These are phyloP conservation scores for Plasmodium gaboni DNA, from an alignment of 169 alveolate species.

Conservation along the genomic window DNA sequence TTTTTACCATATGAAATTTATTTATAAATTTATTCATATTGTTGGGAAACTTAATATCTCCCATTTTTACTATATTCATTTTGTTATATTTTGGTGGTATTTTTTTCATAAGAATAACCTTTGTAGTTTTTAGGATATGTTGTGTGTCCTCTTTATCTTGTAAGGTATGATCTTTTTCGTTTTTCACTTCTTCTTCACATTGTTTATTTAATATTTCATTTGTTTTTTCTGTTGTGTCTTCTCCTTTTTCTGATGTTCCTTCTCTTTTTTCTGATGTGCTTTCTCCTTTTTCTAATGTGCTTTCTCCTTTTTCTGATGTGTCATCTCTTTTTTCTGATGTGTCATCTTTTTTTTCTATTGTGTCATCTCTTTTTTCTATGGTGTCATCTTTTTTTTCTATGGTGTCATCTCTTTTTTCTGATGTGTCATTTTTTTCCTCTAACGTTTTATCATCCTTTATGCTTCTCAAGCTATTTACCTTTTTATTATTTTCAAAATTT, in stretches of 20 bases:
- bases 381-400: not conserved
- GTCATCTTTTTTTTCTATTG: not conserved
- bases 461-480: not conserved
- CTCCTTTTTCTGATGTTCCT: not conserved
- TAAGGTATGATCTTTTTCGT: not conserved
- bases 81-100: too few species aligned
- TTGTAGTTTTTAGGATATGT: too few species aligned
- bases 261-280: not conserved
- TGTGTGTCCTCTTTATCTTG: not conserved
- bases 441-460: not conserved
- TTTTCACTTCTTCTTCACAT: not conserved
- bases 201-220: not conserved
- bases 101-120: too few species aligned
- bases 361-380: not conserved
- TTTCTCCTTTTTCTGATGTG: not conserved
- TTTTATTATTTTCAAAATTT: not conserved
- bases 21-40: constrained; percentile 7
- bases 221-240: not conserved
- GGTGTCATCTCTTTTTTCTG: not conserved
- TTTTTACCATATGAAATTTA: constrained; percentile 9
- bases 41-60: not conserved
- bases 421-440: not conserved
- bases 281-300: not conserved
- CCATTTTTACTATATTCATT: not conserved
- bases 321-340: not conserved